Evolutionary conservation across 768 basidiomycete genomes (phyloP), one percentile per base, ranked within the genome.

Genomic region (Mycena maculata): DNA sequence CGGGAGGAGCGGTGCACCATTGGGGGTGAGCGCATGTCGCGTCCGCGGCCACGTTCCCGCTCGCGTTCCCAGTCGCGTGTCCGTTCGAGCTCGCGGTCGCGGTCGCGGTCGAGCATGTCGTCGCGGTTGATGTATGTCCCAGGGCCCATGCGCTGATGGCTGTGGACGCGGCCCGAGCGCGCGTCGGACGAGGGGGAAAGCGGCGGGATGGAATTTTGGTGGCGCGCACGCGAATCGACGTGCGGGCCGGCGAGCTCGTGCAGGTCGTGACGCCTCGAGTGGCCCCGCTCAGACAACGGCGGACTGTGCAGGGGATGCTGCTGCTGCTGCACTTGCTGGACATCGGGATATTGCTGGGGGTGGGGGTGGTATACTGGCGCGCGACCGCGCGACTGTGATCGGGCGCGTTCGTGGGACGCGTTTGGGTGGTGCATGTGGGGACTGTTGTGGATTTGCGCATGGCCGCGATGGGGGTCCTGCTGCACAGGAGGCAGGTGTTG

Each of bases 81-180:
- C 49, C 82, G 77, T 36, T 83, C 82, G 33, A 52, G 62, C 20
- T 84, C 83, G 42, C 74, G 73, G 56, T 84, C 81, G 56, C 80
- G 80, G 55, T 82, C 82, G 63, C 82, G 82, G n/a, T 86, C 85
- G 58, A 82, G 80, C 31, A 88, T 86, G 25, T 87, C 83, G 22
- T 84, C 84, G 63, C 85, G 79, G 72, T 84, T 85, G 50, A 90
- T 81, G 70, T 84, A 87, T 27, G 87, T 82, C 4, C 83, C 89
- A 42, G 90, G 89, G 9, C 89, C 90, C 71, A 89, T 73, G 60
- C 89, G 88, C 76, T 91, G 90, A 77, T 92, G 90, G 65, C 82
- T 83, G 75, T 92, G 92, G 50, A 84, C 76, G 36, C 38, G 28
- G n/a, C 11, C 11, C n/a, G 28, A 3, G 18, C 69, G 80, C 16